A percentile compares a stretch with the other conserved stretches of the same genome.
phyloP scores from a whole-genome alignment of 768 basidiomycete genomes.

The Lepiota subincarnata region DNA sequence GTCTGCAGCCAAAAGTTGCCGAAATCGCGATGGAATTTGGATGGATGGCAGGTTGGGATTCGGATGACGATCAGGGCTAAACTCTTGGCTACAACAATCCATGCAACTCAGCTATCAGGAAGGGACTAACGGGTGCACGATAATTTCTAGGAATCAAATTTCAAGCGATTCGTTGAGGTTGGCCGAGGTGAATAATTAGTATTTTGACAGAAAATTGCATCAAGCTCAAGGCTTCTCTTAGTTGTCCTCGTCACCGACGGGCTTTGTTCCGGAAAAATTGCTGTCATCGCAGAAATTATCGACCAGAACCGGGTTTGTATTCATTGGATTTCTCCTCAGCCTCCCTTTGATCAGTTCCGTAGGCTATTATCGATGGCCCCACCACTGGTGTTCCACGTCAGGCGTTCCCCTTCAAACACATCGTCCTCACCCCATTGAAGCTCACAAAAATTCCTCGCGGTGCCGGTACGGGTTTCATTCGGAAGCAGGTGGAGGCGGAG shows the following conservation, averaged over 20 bases:
- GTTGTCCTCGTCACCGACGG: conserved; percentile 94
- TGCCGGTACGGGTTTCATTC: conserved; percentile 77
- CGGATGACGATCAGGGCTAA: neutral
- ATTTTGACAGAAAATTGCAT: neutral
- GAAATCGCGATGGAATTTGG: conserved; percentile 6
- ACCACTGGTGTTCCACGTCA: conserved; percentile 90
- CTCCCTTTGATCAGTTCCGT: neutral
- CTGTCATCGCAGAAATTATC: conserved; percentile 95
- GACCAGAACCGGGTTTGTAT: conserved; percentile 95
- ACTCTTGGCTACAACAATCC: neutral
- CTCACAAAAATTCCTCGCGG: conserved; percentile 83
- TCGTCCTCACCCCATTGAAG: conserved; percentile 84
- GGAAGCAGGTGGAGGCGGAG: conserved; percentile 87
- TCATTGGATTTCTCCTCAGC: neutral
- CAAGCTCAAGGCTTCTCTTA: conserved; percentile 20
- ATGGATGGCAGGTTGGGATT: conserved; percentile 5
- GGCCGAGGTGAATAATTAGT: conserved; percentile 66
- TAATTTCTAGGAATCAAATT: conserved; percentile 66
- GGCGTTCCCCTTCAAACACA: conserved; percentile 85
- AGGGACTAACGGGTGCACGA: neutral
- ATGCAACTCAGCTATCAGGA: neutral
- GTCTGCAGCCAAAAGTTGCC: neutral
- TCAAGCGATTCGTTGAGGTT: conserved; percentile 97
- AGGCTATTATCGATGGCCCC: conserved; percentile 97
- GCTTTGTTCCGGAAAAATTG: conserved; percentile 82